Evolutionary conservation across 1,284 basidiomycete species (phyloP).

Genomic region (Salmacisia buchloeana): DNA sequence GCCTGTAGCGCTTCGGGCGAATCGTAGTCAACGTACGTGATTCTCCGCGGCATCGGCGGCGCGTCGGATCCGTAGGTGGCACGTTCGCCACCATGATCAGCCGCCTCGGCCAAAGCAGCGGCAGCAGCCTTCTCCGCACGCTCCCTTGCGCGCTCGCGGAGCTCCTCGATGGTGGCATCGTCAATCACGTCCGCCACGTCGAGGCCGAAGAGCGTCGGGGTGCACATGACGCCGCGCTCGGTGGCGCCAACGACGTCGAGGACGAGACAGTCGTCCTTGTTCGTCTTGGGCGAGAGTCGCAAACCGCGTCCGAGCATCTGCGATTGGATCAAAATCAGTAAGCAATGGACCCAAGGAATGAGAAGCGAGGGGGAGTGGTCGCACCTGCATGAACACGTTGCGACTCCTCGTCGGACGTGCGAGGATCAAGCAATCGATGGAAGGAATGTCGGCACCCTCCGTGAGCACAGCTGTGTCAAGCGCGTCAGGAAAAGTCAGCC

Average conservation of each 20-base stretch:
- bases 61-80: neutral
- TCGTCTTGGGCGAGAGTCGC: constrained; percentile 72
- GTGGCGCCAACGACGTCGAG: constrained; percentile 86
- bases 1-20: constrained; percentile 61
- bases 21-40: constrained; percentile 76
- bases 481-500: constrained; percentile 7
- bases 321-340: too few species aligned
- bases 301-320: constrained; percentile 97
- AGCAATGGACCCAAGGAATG: neutral
- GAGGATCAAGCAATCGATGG: constrained; percentile 80
- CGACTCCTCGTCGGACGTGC: constrained; percentile 70
- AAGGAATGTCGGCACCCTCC: constrained; percentile 45
- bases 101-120: neutral
- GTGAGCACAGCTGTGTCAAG: constrained; percentile 69
- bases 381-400: constrained; percentile 66
- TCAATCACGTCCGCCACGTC: constrained; percentile 67
- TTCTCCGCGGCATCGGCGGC: constrained; percentile 47
- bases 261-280: constrained; percentile 77
- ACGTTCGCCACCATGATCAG: neutral
- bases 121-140: neutral
- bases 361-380: neutral
- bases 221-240: constrained; percentile 67
- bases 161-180: constrained; percentile 53
- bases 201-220: constrained; percentile 80
- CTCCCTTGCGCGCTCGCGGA: neutral